phyloP scores from a whole-genome alignment of 2,329 filamentous ascomycete species.

The Stenocarpella maydis region DNA sequence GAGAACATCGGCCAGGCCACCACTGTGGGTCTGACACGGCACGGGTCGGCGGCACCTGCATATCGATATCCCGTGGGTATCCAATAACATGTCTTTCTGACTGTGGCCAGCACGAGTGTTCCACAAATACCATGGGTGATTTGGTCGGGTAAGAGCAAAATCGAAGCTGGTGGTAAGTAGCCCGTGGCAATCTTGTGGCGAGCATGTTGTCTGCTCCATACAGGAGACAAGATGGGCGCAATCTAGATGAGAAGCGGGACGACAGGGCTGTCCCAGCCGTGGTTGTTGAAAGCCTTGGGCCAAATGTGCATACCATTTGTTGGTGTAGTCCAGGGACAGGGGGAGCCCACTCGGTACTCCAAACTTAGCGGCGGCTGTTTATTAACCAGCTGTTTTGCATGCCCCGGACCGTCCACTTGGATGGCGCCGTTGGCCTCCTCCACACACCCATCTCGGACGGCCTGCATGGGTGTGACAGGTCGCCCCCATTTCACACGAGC shows the following conservation, averaged over 20 bases:
- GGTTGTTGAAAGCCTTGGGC: neutral
- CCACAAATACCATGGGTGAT: neutral
- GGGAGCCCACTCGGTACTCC: neutral
- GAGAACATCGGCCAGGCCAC: neutral
- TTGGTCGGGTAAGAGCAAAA: neutral
- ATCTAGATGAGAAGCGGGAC: neutral
- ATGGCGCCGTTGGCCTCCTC: conserved; percentile 13
- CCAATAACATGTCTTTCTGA: neutral
- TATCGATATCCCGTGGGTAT: neutral
- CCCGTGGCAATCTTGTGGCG: conserved; percentile 15
- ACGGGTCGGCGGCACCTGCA: neutral
- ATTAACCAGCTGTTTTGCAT: neutral
- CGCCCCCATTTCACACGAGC: conserved; percentile 4
- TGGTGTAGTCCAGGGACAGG: neutral
- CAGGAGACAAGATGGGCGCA: neutral
- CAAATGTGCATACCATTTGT: neutral
- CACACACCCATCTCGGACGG: conserved; percentile 13
- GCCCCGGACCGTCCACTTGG: conserved; percentile 14
- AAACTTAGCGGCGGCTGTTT: neutral
- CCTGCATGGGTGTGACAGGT: conserved; percentile 19
- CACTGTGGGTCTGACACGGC: neutral
- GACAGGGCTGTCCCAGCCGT: too few relatives aligned
- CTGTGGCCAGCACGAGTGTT: neutral
- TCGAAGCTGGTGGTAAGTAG: neutral
- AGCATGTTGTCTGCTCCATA: neutral